Evolutionary conservation across 495 filamentous ascomycete species (phyloP).

Genomic region (Hypoxylon crocopeplum): DNA sequence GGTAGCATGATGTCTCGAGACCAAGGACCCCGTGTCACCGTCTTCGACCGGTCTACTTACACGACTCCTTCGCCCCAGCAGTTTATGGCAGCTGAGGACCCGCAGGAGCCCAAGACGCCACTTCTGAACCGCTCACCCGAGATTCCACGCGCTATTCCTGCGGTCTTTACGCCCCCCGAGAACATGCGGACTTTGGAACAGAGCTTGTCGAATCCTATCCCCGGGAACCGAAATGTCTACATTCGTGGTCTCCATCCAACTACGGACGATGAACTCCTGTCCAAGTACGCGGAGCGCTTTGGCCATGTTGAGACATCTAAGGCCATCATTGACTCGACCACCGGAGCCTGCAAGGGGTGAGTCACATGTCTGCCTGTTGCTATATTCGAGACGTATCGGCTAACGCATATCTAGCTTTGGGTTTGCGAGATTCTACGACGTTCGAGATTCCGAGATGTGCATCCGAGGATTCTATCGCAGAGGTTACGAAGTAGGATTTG

Average conservation of each 20-base stretch:
- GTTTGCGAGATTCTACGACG: conserved; percentile 90
- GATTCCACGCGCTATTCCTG: conserved; percentile 89
- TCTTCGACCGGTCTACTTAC: conserved; percentile 67
- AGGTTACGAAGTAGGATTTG: conserved; percentile 97
- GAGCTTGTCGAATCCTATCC: conserved; percentile 85
- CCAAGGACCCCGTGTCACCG: conserved; percentile 56
- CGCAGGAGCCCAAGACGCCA: conserved; percentile 57
- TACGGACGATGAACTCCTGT: conserved; percentile 89
- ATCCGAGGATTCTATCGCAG: conserved; percentile 94
- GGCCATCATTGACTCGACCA: conserved; percentile 93
- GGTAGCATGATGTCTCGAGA: conserved; percentile 61
- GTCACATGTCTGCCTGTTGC: conserved; percentile 22
- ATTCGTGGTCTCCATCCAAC: conserved; percentile 93
- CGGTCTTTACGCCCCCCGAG: conserved; percentile 75
- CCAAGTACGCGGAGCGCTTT: conserved; percentile 82
- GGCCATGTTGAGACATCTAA: conserved; percentile 93
- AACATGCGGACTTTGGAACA: conserved; percentile 85
- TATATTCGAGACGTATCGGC: conserved; percentile 13
- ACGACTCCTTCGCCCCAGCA: conserved; percentile 72
- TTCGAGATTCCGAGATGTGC: conserved; percentile 88
- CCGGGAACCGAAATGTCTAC: conserved; percentile 92
- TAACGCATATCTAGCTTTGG: conserved; percentile 72
- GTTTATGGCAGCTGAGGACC: conserved; percentile 47
- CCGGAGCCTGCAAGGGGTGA: conserved; percentile 93
- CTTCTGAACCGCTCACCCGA: conserved; percentile 76